Base-by-base conservation (phyloP, 176 grass and related monocot genomes). In the Rhynchospora pubera region DNA sequence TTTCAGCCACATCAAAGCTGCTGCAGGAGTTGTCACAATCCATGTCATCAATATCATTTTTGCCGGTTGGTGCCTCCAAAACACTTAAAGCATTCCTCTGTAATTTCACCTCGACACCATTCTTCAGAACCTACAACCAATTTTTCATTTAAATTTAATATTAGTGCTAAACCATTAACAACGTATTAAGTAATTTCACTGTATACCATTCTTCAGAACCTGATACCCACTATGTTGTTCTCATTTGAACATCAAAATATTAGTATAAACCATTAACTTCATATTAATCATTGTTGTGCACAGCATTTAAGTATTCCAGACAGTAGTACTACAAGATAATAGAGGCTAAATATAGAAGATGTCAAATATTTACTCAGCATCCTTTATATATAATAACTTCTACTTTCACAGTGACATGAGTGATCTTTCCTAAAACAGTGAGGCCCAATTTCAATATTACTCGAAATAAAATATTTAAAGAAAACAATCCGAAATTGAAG, bases 51-150 rank as follows among this genome's bases (percentile, higher is more conserved):
- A 88, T 87, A 6, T 85, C 84, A 82, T 94, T 89, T 1, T 90
- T 85, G 14, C 92, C 87, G 22, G 88, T 92, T 70, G 93, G 90
- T 78, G 90, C 84, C 87, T 95, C 93, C 82, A 95, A 90, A 52
- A 95, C 90, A 74, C 90, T 89, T 73, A 95, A 26, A 23, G 93
- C 93, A 79, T 95, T 95, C 82, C 93, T 90, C 86, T 95, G 93
- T 79, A 95, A 62, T 88, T 95, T 92, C 56, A 95, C 93, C 93
- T 95, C 93, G 7, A 92, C 86, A 44, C 93, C 90, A 73, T 95
- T 95, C 78, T 95, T 95, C 19, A 95, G 84, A 80, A 90, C 84
- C 92, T 94, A 46, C 4, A 85, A 3, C 8, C 32, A 53, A 32
- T 79, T 74, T 86, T 43, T 68, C 4, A n/a, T 44, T 67, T 7